Evolutionary conservation across 2,329 filamentous ascomycete genomes (phyloP), one percentile per base, ranked within the genome.

Genomic region (Thelonectria rubi): DNA sequence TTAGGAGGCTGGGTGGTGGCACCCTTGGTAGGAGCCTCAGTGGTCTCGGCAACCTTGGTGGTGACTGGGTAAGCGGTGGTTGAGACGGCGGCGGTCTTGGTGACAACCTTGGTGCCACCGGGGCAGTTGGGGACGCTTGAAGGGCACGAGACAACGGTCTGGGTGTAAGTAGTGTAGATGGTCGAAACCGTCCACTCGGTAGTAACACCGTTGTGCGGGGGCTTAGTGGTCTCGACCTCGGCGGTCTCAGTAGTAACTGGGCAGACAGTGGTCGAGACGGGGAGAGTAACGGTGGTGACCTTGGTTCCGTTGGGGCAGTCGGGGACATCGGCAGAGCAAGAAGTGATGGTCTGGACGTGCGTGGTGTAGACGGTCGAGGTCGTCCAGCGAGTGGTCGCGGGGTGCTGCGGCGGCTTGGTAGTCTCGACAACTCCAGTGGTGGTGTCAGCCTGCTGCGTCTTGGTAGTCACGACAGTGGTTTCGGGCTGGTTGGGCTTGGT

Each of bases 311-410:
- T 62, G 34, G 75, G 75, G 66, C 75, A 77, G 53, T 72, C 56
- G 24, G 69, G 69, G 50, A 76, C 73, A 32, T 68, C 65, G 1
- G 73, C 63, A 14, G 70, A 68, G 60, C 74, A 76, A 34, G 69
- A 58, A 8, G 75, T 74, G 53, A 74, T 69, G 40, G 72, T 74
- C 42, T 71, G 63, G 10, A 60, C 63, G 32, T 60, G 55, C 18
- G 74, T 76, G 17, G 67, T 69, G 66, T 66, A 76, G 64, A 77
- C 60, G 18, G 75, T 76, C 32, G 73, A 74, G 30, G 75, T 76
- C 17, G 73, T 75, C 68, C 40, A 70, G 26, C 26, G 26, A 30
- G 26, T 30, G 26, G 26, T 30, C 5, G 8, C 26, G n/a, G n/a
- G n/a, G 26, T 30, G 26, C n/a, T 67, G 26, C 63, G 15, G 5